Conservation (phyloP, 345 rosid genomes). For the Eucalyptus decipiens region DNA sequence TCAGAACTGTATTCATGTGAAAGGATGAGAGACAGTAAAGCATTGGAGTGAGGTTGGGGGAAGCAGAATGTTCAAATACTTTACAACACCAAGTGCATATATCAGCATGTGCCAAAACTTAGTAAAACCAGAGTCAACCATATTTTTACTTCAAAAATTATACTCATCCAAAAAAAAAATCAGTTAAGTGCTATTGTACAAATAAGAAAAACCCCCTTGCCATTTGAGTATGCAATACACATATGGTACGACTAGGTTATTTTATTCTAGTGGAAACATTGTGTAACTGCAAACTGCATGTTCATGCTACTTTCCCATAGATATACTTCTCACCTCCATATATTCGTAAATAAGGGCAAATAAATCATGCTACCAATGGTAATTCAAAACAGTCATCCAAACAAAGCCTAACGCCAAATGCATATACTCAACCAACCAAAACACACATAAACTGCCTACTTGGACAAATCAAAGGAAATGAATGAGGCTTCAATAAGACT, state of each 20-base stretch:
- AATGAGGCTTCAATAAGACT: background rate
- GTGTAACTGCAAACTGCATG: background rate
- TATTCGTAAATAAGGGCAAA: background rate
- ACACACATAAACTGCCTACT: background rate
- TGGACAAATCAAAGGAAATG: background rate
- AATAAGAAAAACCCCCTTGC: background rate
- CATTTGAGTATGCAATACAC: background rate
- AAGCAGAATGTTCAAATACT: background rate
- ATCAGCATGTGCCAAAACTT: background rate
- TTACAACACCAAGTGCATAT: background rate
- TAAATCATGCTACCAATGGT: background rate
- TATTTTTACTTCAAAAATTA: background rate
- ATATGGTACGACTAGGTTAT: background rate
- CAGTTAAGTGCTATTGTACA: background rate
- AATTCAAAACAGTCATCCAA: background rate
- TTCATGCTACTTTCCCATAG: background rate
- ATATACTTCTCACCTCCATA: background rate
- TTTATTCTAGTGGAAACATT: background rate
- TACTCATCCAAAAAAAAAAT: background rate
- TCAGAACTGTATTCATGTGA: background rate
- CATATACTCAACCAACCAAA: background rate
- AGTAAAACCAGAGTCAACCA: background rate
- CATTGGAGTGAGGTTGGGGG: background rate
- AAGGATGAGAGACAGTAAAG: background rate
- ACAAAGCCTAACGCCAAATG: background rate